Base-by-base conservation (phyloP, 805 yeast genomes). In the Wickerhamiella brachini region DNA sequence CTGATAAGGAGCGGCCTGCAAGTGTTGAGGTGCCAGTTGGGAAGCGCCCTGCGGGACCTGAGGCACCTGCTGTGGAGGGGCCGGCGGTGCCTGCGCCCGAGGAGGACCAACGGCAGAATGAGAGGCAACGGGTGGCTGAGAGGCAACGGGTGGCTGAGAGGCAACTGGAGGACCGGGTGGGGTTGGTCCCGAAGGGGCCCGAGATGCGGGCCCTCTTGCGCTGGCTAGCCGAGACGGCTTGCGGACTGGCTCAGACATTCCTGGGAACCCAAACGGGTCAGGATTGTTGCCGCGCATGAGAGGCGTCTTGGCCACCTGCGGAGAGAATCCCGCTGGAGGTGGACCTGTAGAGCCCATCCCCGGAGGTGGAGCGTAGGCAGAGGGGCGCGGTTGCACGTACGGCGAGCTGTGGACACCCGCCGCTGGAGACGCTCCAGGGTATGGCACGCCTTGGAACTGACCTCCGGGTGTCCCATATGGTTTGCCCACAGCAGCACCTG, bases 251-350 rank as follows among this genome's bases (percentile, higher is more conserved):
- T 44, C 44, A 12, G n/a, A 29, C 38, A 51, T 18, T 3, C 50
- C 59, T 1, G 59, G 59, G 50, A 57, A 57, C 29, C 60, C 60
- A 43, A 54, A 57, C n/a, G 60, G 60, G 22, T 57, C 58, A 8
- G 57, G 55, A 26, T 56, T 54, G 23, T 23, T 47, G 45, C 38
- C 46, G 48, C 45, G 37, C 47, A 45, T 26, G 31, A 26, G 51
- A 21, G 18, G 46, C 43, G 42, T 48, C 45, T 44, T 48, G 48
- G 21, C 43, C 49, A 48, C 39, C 21, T 9, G 45, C 41, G 44
- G 50, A 45, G 23, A 29, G 34, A 29, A 29, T 4, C 34, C 34
- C 8, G 34, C 34, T 3, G 34, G 34, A 9, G 34, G 12, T 7
- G 34, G 9, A 7, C 31, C 31, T 26, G 10, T 26, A 6, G 10